Conservation (phyloP, 2,329 filamentous ascomycete species). For the Metarhizium anisopliae region DNA sequence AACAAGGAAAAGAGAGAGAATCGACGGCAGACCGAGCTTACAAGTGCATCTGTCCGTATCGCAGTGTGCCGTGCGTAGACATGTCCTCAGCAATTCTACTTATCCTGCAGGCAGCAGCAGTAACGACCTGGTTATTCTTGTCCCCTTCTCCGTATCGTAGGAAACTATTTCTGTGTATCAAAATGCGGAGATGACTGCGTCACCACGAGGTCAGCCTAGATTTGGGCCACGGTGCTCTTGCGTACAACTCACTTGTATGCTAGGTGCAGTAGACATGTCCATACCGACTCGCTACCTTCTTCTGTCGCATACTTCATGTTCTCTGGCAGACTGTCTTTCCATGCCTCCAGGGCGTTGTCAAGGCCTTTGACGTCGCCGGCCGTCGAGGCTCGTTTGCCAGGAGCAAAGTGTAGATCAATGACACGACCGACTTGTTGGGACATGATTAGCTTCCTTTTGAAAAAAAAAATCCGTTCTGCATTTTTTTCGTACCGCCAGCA, state of each 20-base stretch:
- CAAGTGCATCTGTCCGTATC: slow-evolving; percentile 30
- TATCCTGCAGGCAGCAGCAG: slow-evolving; percentile 24
- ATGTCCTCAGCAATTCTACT: slow-evolving; percentile 30
- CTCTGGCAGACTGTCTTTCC: slow-evolving; percentile 24
- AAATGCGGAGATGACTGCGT: slow-evolving; percentile 23
- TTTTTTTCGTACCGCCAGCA: no score
- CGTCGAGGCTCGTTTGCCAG: slow-evolving; percentile 20
- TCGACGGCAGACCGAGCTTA: slow-evolving; percentile 8
- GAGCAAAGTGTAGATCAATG: slow-evolving; percentile 27
- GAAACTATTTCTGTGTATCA: slow-evolving; percentile 26
- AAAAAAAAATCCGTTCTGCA: no score
- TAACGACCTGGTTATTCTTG: slow-evolving; percentile 19
- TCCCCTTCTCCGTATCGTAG: slow-evolving; percentile 17
- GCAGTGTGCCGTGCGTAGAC: slow-evolving; percentile 22
- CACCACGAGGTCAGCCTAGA: neutral
- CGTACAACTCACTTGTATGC: slow-evolving; percentile 24
- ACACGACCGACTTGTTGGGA: slow-evolving; percentile 20
- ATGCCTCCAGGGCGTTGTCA: slow-evolving; percentile 21
- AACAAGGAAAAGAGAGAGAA: neutral
- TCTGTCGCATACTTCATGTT: slow-evolving; percentile 20
- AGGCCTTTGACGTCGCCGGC: slow-evolving; percentile 19
- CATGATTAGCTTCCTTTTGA: no score
- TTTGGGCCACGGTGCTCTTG: neutral
- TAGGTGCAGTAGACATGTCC: slow-evolving; percentile 27
- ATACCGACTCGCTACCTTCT: slow-evolving; percentile 24